A percentile compares a stretch with the other conserved stretches of the same genome.
Conservation (phyloP, 192 early-diverging fungal species). For the Coemansia sp. region DNA sequence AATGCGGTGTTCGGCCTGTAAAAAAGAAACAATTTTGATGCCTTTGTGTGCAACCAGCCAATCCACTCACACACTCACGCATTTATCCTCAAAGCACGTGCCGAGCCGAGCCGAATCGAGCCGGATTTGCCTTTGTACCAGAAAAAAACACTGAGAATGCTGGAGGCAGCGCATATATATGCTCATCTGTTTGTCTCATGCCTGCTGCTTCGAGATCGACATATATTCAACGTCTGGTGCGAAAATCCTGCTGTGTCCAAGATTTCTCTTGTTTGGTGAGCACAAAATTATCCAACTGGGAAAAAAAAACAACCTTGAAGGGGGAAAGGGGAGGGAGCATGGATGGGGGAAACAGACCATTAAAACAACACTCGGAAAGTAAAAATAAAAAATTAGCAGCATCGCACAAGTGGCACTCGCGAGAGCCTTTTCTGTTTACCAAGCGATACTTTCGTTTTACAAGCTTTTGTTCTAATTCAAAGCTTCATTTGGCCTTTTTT, state of each 20-base stretch:
- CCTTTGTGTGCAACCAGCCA: too few species aligned
- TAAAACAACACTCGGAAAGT: too few species aligned
- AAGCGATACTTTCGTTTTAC: not conserved
- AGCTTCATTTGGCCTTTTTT: not conserved
- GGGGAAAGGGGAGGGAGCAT: not conserved
- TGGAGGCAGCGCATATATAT: too few species aligned
- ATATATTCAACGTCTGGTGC: too few species aligned
- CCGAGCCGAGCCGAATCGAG: not conserved
- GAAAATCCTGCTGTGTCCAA: too few species aligned
- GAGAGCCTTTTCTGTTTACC: not conserved
- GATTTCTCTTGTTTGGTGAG: not conserved
- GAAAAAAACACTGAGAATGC: not conserved
- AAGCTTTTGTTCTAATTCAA: not conserved
- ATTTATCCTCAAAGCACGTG: not conserved
- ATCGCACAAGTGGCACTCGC: not conserved
- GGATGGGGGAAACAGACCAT: not conserved
- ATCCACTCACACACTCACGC: too few species aligned
- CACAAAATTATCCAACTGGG: not conserved
- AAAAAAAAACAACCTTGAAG: not conserved
- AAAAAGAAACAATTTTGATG: too few species aligned
- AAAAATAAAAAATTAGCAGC: not conserved
- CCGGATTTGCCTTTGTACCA: not conserved
- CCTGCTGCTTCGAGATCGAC: too few species aligned
- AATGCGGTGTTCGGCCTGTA: too few species aligned
- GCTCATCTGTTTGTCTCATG: too few species aligned